phyloP scores from a whole-genome alignment of 805 yeast species.

The Ogataea neopini region DNA sequence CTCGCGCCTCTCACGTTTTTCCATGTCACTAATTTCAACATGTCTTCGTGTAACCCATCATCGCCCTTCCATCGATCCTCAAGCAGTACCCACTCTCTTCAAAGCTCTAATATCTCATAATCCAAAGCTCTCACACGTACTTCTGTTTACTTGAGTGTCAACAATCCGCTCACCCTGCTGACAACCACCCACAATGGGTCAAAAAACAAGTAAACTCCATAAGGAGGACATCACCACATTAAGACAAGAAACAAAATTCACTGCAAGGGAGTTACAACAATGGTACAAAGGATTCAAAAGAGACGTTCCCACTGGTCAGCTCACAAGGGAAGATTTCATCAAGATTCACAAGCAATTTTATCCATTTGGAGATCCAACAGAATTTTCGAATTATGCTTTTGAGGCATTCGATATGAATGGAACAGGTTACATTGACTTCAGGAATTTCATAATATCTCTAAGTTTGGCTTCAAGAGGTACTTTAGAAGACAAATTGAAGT shows the following conservation, averaged over 20 bases:
- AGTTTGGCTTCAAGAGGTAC: constrained; percentile 87
- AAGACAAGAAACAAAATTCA: constrained; percentile 86
- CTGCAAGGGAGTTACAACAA: constrained; percentile 91
- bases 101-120: no score
- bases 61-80: no score
- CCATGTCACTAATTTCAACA: no score
- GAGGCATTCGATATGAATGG: constrained; percentile 83
- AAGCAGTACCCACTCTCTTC: no score
- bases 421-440: constrained; percentile 82
- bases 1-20: no score
- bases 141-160: no score
- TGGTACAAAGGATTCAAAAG: constrained; percentile 97
- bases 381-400: constrained; percentile 85
- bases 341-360: constrained; percentile 94
- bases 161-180: no score
- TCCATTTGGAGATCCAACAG: constrained; percentile 97
- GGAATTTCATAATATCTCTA: constrained; percentile 86
- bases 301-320: constrained; percentile 90
- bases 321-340: constrained; percentile 83
- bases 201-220: constrained; percentile 87
- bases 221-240: constrained; percentile 85
- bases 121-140: no score
- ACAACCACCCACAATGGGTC: constrained; percentile 70
- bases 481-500: constrained; percentile 76
- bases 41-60: no score